Evolutionary conservation across 2,329 filamentous ascomycete genomes (phyloP).

Genomic region (Periconia sp.): DNA sequence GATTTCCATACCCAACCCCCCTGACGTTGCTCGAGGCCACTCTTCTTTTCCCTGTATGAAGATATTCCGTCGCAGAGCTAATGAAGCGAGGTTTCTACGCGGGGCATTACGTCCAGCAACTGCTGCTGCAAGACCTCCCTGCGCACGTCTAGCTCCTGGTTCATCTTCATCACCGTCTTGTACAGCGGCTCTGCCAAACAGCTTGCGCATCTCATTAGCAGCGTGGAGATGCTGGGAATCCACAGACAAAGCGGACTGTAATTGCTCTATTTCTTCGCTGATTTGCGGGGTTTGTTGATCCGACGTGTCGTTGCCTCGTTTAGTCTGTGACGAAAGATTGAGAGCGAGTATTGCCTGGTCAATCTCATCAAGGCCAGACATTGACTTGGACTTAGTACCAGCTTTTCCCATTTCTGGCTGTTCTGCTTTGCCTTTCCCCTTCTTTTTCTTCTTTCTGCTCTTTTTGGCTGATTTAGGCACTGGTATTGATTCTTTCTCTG

Average conservation of each 20-base stretch:
- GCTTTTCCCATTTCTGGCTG: slow-evolving; percentile 26
- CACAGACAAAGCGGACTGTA: slow-evolving; percentile 63
- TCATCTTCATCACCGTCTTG: slow-evolving; percentile 63
- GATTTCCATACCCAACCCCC: slow-evolving; percentile 82
- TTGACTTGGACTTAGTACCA: slow-evolving; percentile 25
- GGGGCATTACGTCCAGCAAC: slow-evolving; percentile 62
- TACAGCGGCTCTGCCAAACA: slow-evolving; percentile 71
- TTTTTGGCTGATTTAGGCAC: slow-evolving; percentile 46
- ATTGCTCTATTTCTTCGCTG: slow-evolving; percentile 53
- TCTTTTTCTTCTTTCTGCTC: slow-evolving; percentile 68
- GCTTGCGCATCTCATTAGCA: slow-evolving; percentile 84
- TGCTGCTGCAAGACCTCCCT: slow-evolving; percentile 65
- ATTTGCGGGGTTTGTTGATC: slow-evolving; percentile 23
- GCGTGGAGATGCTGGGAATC: slow-evolving; percentile 80
- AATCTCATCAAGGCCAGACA: slow-evolving; percentile 65
- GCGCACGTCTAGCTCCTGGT: slow-evolving; percentile 58
- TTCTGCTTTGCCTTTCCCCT: slow-evolving; percentile 61
- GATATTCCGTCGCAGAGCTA: slow-evolving; percentile 76
- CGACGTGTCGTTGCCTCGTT: slow-evolving; percentile 18
- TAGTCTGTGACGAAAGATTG: slow-evolving; percentile 41
- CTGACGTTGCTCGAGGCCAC: slow-evolving; percentile 80
- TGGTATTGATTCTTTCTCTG: slow-evolving; percentile 16
- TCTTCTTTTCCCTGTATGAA: slow-evolving; percentile 87
- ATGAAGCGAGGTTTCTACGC: slow-evolving; percentile 68
- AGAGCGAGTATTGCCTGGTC: slow-evolving; percentile 68